Evolutionary conservation across 176 grass and related monocot genomes (phyloP).

Genomic region (Oryza longistaminata): DNA sequence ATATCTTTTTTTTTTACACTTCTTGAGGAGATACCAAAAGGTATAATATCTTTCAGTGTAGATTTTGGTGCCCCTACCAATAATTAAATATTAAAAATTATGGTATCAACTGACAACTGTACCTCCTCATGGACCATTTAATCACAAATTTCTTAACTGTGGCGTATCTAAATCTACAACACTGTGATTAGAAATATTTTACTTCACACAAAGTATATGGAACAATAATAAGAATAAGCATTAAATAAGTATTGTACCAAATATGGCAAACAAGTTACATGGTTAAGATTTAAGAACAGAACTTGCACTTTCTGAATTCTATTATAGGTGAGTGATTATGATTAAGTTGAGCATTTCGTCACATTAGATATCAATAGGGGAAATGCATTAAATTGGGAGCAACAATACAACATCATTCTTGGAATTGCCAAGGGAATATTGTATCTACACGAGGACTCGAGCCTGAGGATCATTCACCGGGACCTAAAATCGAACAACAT

Average conservation of each 20-base stretch:
- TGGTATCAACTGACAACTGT: too few relatives aligned
- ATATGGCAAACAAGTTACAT: neutral
- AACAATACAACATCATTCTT: neutral
- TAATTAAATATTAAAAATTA: too few relatives aligned
- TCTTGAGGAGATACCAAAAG: too few relatives aligned
- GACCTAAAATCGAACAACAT: neutral
- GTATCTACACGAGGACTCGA: neutral
- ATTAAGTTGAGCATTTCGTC: neutral
- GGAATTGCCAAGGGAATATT: neutral
- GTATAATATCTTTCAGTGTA: too few relatives aligned
- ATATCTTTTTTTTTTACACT: too few relatives aligned
- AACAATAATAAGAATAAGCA: neutral
- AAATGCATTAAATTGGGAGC: neutral
- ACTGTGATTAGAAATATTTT: neutral
- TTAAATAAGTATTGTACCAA: too few relatives aligned
- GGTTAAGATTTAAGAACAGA: neutral
- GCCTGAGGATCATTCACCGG: neutral
- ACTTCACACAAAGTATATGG: neutral
- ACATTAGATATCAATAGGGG: neutral
- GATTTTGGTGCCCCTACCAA: too few relatives aligned
- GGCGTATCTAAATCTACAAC: neutral
- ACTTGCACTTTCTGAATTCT: neutral
- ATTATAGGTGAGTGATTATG: neutral
- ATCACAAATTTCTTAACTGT: neutral
- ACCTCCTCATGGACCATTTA: too few relatives aligned